Conservation (phyloP, 768 basidiomycete genomes). For the Strobilomyces dryophilus region DNA sequence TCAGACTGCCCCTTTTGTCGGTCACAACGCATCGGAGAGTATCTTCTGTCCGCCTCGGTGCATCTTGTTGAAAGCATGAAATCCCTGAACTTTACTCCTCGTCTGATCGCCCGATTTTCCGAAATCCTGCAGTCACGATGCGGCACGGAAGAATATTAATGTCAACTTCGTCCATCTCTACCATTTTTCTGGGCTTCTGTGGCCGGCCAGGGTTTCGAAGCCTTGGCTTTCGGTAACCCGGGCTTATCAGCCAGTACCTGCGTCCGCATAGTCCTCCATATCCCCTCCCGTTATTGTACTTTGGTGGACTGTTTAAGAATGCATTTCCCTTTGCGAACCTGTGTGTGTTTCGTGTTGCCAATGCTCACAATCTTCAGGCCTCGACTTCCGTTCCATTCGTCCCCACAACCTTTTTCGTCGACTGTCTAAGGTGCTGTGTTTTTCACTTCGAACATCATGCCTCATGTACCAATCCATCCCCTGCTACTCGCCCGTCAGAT, state of each 20-base stretch:
- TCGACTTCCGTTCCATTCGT: background rate
- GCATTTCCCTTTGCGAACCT: background rate
- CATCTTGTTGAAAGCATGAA: conserved; percentile 8
- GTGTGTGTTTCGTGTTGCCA: conserved; percentile 9
- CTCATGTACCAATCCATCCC: conserved; percentile 8
- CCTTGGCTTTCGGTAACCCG: conserved; percentile 21
- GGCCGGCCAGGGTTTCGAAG: conserved; percentile 21
- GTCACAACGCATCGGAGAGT: background rate
- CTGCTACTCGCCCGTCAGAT: conserved; percentile 3
- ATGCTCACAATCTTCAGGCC: background rate
- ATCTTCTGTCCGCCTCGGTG: conserved; percentile 5
- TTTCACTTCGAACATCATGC: conserved; percentile 4
- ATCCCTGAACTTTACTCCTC: conserved; percentile 14
- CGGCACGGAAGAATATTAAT: conserved; percentile 17
- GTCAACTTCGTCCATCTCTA: conserved; percentile 18
- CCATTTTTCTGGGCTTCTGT: conserved; percentile 25
- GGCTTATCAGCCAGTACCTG: conserved; percentile 18
- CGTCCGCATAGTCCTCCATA: background rate
- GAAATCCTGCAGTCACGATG: conserved; percentile 10
- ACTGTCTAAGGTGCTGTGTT: conserved; percentile 1
- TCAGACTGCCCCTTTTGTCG: background rate
- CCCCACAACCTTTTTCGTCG: background rate
- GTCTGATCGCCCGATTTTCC: conserved; percentile 10
- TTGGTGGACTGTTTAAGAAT: background rate
- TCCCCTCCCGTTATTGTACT: background rate